Percentiles rank a stretch among this genome's conserved stretches.
Conservation (phyloP, 345 rosid genomes). For the Firmiana major region DNA sequence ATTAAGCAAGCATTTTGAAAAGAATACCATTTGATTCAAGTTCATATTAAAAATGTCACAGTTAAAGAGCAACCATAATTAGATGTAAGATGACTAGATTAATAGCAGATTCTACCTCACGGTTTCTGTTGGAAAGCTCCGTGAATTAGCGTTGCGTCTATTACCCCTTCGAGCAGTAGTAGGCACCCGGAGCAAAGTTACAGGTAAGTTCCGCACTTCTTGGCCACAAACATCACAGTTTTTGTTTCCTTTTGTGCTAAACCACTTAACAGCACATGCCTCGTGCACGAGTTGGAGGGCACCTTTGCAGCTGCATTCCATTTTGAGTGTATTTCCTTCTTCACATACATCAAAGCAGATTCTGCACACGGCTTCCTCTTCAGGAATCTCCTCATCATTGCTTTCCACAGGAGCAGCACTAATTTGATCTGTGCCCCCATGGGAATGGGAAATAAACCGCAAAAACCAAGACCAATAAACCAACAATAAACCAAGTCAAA, state of each 20-base stretch:
- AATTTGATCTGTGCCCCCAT: conserved; percentile 52
- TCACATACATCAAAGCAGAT: conserved; percentile 81
- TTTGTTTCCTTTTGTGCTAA: not conserved
- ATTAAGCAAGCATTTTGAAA: not conserved
- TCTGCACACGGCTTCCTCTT: conserved; percentile 95
- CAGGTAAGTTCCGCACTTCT: conserved; percentile 87
- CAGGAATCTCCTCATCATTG: conserved; percentile 87
- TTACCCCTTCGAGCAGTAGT: conserved; percentile 41
- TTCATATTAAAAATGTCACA: not conserved
- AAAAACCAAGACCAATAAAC: not conserved
- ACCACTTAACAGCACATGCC: conserved; percentile 15
- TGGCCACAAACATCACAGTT: conserved; percentile 23
- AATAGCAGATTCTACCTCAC: conserved; percentile 27
- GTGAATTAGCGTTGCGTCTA: conserved; percentile 22
- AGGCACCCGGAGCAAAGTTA: conserved; percentile 65
- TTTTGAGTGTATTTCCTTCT: conserved; percentile 87
- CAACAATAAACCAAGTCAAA: not conserved
- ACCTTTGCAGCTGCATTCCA: conserved; percentile 98
- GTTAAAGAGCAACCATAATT: not conserved
- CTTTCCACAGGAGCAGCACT: conserved; percentile 43
- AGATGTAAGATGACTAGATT: not conserved
- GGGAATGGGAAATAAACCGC: not conserved
- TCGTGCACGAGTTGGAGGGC: conserved; percentile 83
- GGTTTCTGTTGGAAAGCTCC: conserved; percentile 33
- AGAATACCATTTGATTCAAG: not conserved